These are phyloP conservation scores for Colletotrichum gloeosporioides DNA, from an alignment of 2,329 filamentous ascomycete genomes.

Conservation along the genomic window DNA sequence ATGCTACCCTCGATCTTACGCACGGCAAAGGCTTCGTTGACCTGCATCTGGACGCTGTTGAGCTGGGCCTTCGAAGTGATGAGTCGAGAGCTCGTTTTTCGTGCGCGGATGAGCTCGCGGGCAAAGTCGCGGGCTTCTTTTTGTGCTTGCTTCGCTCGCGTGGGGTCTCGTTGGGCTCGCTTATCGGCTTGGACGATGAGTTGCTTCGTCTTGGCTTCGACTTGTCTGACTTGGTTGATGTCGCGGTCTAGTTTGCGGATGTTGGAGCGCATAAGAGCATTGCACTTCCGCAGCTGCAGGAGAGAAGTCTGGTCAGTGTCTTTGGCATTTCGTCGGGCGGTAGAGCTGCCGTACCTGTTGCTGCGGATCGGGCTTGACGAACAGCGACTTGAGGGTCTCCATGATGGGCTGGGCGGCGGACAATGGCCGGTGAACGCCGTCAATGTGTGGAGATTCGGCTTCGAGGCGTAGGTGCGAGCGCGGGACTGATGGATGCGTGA, in stretches of 20 bases:
- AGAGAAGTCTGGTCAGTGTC: not conserved
- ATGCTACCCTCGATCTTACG: constrained; percentile 96
- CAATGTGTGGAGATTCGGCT: not conserved
- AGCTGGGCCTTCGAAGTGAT: constrained; percentile 91
- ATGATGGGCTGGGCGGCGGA: constrained; percentile 53
- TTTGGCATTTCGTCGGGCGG: not conserved
- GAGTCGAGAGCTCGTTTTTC: constrained; percentile 76
- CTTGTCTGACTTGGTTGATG: constrained; percentile 77
- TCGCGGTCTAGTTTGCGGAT: constrained; percentile 95
- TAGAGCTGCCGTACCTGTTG: constrained; percentile 71
- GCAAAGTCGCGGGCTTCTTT: constrained; percentile 89
- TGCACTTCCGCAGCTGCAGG: constrained; percentile 89
- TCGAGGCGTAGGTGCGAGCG: not conserved
- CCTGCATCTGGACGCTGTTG: constrained; percentile 93
- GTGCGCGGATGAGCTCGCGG: constrained; percentile 81
- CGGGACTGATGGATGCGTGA: not conserved
- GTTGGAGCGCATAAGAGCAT: constrained; percentile 86
- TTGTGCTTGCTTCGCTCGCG: constrained; percentile 78
- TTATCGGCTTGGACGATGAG: constrained; percentile 84
- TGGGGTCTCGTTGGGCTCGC: constrained; percentile 80
- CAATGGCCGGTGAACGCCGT: not conserved
- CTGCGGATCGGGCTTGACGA: constrained; percentile 91
- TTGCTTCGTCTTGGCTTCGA: constrained; percentile 84
- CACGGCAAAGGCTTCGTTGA: constrained; percentile 94
- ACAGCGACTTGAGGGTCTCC: constrained; percentile 86